phyloP scores from a whole-genome alignment of 2,329 filamentous ascomycete genomes.

The Arthrobotrys conoides region DNA sequence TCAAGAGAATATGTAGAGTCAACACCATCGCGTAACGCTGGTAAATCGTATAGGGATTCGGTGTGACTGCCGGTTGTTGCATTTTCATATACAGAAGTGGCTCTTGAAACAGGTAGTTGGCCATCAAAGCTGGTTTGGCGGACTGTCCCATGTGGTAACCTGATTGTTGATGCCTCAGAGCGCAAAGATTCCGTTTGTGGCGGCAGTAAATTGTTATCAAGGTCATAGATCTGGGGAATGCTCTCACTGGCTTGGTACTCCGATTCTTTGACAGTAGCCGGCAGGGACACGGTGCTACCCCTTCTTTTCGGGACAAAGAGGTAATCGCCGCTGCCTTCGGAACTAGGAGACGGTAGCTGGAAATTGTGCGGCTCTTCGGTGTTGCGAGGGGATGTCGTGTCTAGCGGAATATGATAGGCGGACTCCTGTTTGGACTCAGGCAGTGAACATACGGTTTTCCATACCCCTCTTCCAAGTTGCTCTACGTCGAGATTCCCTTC shows the following conservation, averaged over 20 bases:
- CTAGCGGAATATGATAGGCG: neutral
- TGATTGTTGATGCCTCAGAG: constrained; percentile 19
- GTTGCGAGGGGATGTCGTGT: too few species aligned
- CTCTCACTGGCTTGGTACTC: neutral
- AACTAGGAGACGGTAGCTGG: constrained; percentile 39
- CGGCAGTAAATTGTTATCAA: constrained; percentile 1
- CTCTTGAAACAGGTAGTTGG: constrained; percentile 33
- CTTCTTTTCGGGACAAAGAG: constrained; percentile 8
- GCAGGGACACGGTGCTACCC: constrained; percentile 30
- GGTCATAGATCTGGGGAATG: neutral
- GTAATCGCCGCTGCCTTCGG: constrained; percentile 17
- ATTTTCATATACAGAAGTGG: constrained; percentile 33
- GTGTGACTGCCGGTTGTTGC: neutral
- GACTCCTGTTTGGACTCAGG: constrained; percentile 33
- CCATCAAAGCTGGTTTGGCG: neutral
- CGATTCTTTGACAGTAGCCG: constrained; percentile 24
- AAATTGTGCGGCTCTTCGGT: constrained; percentile 23
- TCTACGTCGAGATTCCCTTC: constrained; percentile 36
- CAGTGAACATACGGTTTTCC: constrained; percentile 44
- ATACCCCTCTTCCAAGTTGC: constrained; percentile 33
- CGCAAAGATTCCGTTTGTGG: neutral
- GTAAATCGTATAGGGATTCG: constrained; percentile 7
- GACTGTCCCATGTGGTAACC: neutral
- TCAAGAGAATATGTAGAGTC: constrained; percentile 16
- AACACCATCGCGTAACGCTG: constrained; percentile 24